Conservation (phyloP, 305 asterid genomes). For the Withania somnifera region DNA sequence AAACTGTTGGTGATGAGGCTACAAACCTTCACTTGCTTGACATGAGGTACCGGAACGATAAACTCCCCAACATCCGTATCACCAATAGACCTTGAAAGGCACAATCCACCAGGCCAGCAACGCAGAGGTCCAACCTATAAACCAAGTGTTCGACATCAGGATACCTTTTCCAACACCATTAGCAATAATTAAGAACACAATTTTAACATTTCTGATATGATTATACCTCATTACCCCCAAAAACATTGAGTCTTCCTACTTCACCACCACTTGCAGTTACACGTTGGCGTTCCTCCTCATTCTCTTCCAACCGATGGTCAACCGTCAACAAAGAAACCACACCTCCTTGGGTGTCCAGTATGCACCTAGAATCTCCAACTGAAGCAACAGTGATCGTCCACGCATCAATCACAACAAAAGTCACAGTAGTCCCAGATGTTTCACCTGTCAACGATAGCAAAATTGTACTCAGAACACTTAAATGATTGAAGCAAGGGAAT, state of each 20-base stretch:
- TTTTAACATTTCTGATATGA: background rate
- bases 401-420: slow-evolving; percentile 79
- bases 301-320: slow-evolving; percentile 93
- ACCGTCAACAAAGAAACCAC: slow-evolving; percentile 80
- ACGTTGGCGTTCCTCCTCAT: slow-evolving; percentile 87
- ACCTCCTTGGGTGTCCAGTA: slow-evolving; percentile 85
- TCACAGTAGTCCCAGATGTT: slow-evolving; percentile 91
- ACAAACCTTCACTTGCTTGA: slow-evolving; percentile 96
- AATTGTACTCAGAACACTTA: slow-evolving; percentile 11
- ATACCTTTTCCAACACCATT: background rate
- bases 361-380: slow-evolving; percentile 93
- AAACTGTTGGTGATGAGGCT: slow-evolving; percentile 4
- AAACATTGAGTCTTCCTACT: slow-evolving; percentile 87
- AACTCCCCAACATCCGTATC: slow-evolving; percentile 98
- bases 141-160: slow-evolving; percentile 1
- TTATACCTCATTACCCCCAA: slow-evolving; percentile 78
- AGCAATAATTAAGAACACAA: background rate
- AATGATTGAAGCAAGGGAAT: background rate
- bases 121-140: slow-evolving; percentile 92
- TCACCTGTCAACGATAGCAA: slow-evolving; percentile 46
- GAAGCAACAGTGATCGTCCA: slow-evolving; percentile 99
- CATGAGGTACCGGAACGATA: slow-evolving; percentile 95
- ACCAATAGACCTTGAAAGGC: slow-evolving; percentile 98
- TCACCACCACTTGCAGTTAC: slow-evolving; percentile 98
- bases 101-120: slow-evolving; percentile 99